Evolutionary conservation across 2,329 filamentous ascomycete species (phyloP), one percentile per base, ranked within the genome.

Genomic region (Colletotrichum tropicicola): DNA sequence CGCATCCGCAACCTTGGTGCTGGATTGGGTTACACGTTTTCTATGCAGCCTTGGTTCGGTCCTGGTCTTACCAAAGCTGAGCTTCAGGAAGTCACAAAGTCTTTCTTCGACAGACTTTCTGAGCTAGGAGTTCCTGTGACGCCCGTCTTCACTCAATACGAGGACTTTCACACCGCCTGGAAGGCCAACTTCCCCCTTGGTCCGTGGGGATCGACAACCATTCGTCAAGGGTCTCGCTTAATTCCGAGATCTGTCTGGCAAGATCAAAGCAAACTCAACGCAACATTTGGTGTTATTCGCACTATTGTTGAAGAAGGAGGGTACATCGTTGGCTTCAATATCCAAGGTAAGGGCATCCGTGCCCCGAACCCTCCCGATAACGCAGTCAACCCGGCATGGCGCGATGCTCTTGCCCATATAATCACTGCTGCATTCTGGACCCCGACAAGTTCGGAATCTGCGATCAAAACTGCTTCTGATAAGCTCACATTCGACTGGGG

Each of bases 361-460:
- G 32, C 32, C 32, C 32, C 32, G 13, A 35, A 35, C 13, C 32
- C 32, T 23, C 56, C 73, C 9, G 70, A 72, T 44, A 79, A 77
- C 19, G 74, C 78, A 7, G 71, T 77, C n/a, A 78, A 79, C 49
- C 82, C 81, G 2, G 82, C 81, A 0, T 85, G 82, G 82, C 73
- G 82, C n/a, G 74, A 75, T 1, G 75, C 76, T 6, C 68, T 73
- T n/a, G 70, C 78, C 70, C 75, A 75, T 53, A 68, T 68, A 48
- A 79, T 79, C 63, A 65, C 69, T 63, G 45, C 41, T 12, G 25
- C 19, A 8, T 28, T 23, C 13, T 62, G 59, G 52, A 17, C 41
- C 9, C 15, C 27, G 5, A 19, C 43, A 9, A 54, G 30, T 2
- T 39, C 17, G 4, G n/a, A 25, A 4, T 4, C 21, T 19, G 32